phyloP scores from a whole-genome alignment of 345 rosid species.

The Mallotus nudiflorus region DNA sequence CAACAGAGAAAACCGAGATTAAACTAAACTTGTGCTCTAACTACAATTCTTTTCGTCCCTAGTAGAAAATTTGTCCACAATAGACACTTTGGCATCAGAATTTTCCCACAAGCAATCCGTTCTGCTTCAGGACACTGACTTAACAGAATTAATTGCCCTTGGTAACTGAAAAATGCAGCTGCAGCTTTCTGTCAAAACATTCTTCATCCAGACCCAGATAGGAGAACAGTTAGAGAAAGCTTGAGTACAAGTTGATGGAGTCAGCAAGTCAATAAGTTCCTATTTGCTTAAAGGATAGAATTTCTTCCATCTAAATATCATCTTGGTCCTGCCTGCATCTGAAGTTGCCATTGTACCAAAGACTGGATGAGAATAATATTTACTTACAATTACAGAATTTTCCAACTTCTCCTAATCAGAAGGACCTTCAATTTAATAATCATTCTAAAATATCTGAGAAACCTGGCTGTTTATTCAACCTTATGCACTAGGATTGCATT shows the following conservation, averaged over 20 bases:
- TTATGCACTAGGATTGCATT: neutral
- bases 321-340: conserved; percentile 17
- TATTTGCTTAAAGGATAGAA: neutral
- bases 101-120: neutral
- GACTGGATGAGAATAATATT: neutral
- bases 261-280: neutral
- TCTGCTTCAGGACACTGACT: neutral
- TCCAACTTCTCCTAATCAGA: neutral
- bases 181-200: neutral
- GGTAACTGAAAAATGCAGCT: neutral
- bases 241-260: neutral
- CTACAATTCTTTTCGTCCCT: neutral
- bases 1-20: neutral
- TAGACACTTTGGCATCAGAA: neutral
- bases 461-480: neutral
- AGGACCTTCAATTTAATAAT: neutral
- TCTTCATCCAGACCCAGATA: neutral
- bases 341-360: conserved; percentile 6
- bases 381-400: neutral
- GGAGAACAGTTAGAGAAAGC: neutral
- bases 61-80: neutral
- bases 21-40: neutral
- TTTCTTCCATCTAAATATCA: neutral
- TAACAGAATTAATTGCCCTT: neutral
- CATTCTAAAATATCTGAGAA: neutral